Evolutionary conservation across 140 eudicot genomes (phyloP), one percentile per base, ranked within the genome.

Genomic region (Erigeron philadelphicus): DNA sequence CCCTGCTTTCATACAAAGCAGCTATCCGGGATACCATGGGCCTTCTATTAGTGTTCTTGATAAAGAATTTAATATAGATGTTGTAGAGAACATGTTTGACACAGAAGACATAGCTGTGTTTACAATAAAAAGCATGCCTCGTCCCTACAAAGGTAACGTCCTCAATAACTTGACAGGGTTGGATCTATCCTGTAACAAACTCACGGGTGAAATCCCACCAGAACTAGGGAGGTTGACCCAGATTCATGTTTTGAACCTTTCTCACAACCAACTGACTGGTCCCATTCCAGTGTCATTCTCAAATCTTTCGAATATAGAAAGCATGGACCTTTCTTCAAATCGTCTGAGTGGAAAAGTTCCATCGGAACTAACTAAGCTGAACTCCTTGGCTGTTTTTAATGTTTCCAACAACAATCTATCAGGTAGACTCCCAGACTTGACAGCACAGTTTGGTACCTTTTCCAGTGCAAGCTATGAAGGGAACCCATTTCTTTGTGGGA

Each of bases 401-500:
- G 80, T 79, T 49, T 72, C 80, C 8, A 25, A 79, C 70, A 79
- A 75, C 71, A 75, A 69, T 66, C 65, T 79, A 21, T 53, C 70
- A 8, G 80, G 80, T 0, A 44, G 61, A 66, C 60, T 71, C 8
- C 84, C 84, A 0, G 72, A 74, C 8, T 40, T 50, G 64, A 71
- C 71, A 65, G 46, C 57, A 61, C 78, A 71, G n/a, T 80, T 80
- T 71, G 13, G 47, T 12, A 80, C 84, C 9, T 80, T 76, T 53
- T 7, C 25, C 4, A n/a, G 5, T 13, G 71, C 16, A 10, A 76
- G 78, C 56, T 80, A 71, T 44, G 54, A 58, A 64, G 84, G 78
- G 25, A 80, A 75, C 67, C 78, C 78, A 16, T 65, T 56, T 40
- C 81, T 80, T 9, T 80, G 81, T 55, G 84, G 81, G 12, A 72